Base-by-base conservation (phyloP, 2,329 filamentous ascomycete species). In the Calycina marina region DNA sequence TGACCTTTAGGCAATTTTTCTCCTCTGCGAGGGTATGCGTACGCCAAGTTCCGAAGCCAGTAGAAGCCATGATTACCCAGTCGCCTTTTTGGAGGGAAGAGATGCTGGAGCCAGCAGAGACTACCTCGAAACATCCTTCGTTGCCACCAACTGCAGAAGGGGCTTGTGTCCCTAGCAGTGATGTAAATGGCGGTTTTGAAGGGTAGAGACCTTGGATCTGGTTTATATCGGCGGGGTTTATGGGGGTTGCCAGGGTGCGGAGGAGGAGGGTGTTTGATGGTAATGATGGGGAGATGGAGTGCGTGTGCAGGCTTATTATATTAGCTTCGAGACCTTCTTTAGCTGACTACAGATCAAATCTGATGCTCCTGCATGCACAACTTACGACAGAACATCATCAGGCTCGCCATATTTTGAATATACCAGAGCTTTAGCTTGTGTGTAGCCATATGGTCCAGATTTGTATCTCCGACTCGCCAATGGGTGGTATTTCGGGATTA, bases 141-240 rank as follows among this genome's bases (percentile, higher is more conserved):
- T 94, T 96, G 15, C 85, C 85, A 2, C 74, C 79, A 2, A 90
- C 71, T 1, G 83, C 82, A 5, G 79, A 72, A 2, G 86, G 84
- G 14, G 74, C 63, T 1, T 72, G 44, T 0, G 86, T 94, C 35
- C 85, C 81, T 34, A 98, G 72, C 1, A 72, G 58, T 4, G 74
- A 76, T 12, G 72, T 76, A 57, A 93, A 86, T 27, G 69, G 62
- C 0, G 86, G 85, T 53, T 84, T 84, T 28, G 75, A 75, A 40
- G 88, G 88, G 61, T 98, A 98, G 4, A 88, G 85, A 43, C 90
- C 90, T 63, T 98, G 90, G 50, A 98, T 82, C 49, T 88, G 88
- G 64, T 98, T 98, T 57, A 98, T 82, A 60, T 98, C 90, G 50
- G 90, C 86, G 14, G 90, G 90, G 61, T 98, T 98, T 56, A 98